These are phyloP conservation scores for Fraxinus albicans DNA, from an alignment of 305 asterid species.

Conservation along the genomic window DNA sequence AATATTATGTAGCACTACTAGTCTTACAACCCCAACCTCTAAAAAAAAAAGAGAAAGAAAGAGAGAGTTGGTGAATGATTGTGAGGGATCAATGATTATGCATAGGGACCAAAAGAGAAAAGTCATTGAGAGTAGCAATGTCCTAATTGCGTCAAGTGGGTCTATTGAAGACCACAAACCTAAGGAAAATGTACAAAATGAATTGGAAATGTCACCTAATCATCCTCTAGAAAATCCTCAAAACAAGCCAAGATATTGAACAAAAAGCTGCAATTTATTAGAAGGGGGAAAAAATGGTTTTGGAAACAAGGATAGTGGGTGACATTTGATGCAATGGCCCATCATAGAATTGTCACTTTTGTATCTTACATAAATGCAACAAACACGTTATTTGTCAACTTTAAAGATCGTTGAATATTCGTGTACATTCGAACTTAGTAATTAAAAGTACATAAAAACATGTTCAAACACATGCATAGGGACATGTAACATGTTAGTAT, in stretches of 20 bases:
- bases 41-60: neutral
- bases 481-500: neutral
- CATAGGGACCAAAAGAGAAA: constrained; percentile 34
- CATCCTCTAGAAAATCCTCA: constrained; percentile 5
- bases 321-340: constrained; percentile 34
- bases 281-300: neutral
- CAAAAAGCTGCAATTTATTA: neutral
- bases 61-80: constrained; percentile 10
- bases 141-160: constrained; percentile 38
- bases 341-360: neutral
- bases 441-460: neutral
- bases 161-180: constrained; percentile 13
- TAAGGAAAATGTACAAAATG: neutral
- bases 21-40: too few relatives aligned
- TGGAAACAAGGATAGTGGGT: constrained; percentile 11
- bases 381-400: constrained; percentile 12
- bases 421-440: neutral
- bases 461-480: neutral
- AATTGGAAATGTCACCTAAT: constrained; percentile 9
- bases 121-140: constrained; percentile 33
- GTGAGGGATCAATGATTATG: constrained; percentile 5
- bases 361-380: neutral
- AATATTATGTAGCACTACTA: too few relatives aligned
- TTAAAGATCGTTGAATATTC: neutral
- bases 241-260: constrained; percentile 8